Conservation (phyloP, 2,329 filamentous ascomycete species). For the Alternaria triticina region DNA sequence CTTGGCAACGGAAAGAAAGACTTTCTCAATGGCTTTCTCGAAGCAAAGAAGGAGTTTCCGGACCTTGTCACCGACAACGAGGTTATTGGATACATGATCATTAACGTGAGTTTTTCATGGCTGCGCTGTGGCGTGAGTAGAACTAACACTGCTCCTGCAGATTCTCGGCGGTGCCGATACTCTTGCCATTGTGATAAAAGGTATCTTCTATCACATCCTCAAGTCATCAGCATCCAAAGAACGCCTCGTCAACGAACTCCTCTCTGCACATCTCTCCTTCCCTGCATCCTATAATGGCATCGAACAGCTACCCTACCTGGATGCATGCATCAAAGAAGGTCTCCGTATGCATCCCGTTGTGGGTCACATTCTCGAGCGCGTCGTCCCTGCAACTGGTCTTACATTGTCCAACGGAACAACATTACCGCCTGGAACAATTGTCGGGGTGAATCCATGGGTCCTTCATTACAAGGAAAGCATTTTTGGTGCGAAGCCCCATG, state of each 20-base stretch:
- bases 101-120: constrained; percentile 29
- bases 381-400: constrained; percentile 32
- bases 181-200: constrained; percentile 33
- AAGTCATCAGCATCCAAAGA: constrained; percentile 26
- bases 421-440: constrained; percentile 40
- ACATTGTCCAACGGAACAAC: constrained; percentile 27
- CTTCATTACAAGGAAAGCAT: constrained; percentile 27
- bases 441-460: constrained; percentile 43
- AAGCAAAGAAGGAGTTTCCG: constrained; percentile 23
- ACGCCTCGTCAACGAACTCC: constrained; percentile 34
- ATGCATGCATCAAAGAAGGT: constrained; percentile 56
- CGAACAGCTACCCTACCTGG: constrained; percentile 50
- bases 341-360: constrained; percentile 53
- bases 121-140: neutral
- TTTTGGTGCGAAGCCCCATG: constrained; percentile 25
- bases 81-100: constrained; percentile 42
- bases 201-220: constrained; percentile 34
- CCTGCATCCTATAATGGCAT: constrained; percentile 26
- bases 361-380: constrained; percentile 40
- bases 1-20: constrained; percentile 26
- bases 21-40: constrained; percentile 30
- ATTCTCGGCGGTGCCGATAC: constrained; percentile 43
- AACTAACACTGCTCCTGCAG: constrained; percentile 1
- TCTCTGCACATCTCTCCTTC: constrained; percentile 19
- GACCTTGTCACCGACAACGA: constrained; percentile 36